A percentile compares a stretch with the other conserved stretches of the same genome.
These are phyloP conservation scores for Aspergillus taichungensis DNA, from an alignment of 495 filamentous ascomycete species.

Conservation along the genomic window DNA sequence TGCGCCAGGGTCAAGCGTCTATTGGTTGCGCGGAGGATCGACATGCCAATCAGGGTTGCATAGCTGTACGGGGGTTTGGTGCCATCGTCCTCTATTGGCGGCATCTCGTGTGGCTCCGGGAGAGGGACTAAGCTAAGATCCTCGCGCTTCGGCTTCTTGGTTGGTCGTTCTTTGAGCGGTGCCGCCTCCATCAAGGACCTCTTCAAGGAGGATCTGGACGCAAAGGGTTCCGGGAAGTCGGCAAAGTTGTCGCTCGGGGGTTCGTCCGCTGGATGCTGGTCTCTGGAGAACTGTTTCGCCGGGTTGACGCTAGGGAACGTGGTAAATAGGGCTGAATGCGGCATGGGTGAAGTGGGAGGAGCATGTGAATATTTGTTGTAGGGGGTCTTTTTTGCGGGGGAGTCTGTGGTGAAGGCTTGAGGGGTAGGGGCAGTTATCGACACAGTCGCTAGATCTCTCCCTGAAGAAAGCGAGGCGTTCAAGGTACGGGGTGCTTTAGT, in stretches of 20 bases:
- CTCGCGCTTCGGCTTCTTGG: constrained; percentile 54
- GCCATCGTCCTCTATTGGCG: constrained; percentile 75
- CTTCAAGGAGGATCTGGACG: constrained; percentile 54
- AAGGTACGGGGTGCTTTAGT: constrained; percentile 36
- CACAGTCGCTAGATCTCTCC: constrained; percentile 39
- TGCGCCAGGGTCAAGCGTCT: constrained; percentile 85
- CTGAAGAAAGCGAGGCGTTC: constrained; percentile 24
- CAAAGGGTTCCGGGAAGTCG: constrained; percentile 48
- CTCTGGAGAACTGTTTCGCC: constrained; percentile 44
- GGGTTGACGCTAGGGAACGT: constrained; percentile 47
- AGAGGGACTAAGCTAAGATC: constrained; percentile 40
- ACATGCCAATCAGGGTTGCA: constrained; percentile 93
- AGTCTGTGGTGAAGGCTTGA: constrained; percentile 67
- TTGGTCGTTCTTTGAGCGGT: constrained; percentile 58
- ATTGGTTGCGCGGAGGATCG: constrained; percentile 79
- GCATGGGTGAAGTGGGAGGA: constrained; percentile 47
- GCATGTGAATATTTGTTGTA: constrained; percentile 36
- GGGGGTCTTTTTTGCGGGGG: constrained; percentile 67
- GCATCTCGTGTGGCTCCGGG: constrained; percentile 69
- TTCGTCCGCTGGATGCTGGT: constrained; percentile 48
- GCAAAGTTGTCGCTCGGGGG: constrained; percentile 42
- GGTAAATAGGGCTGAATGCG: constrained; percentile 56
- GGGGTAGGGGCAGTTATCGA: constrained; percentile 64
- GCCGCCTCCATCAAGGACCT: constrained; percentile 63
- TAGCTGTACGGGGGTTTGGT: constrained; percentile 87